Percentiles rank a stretch among this genome's conserved stretches.
These are phyloP conservation scores for Helminthosporium solani DNA, from an alignment of 2,329 filamentous ascomycete species.

Conservation along the genomic window DNA sequence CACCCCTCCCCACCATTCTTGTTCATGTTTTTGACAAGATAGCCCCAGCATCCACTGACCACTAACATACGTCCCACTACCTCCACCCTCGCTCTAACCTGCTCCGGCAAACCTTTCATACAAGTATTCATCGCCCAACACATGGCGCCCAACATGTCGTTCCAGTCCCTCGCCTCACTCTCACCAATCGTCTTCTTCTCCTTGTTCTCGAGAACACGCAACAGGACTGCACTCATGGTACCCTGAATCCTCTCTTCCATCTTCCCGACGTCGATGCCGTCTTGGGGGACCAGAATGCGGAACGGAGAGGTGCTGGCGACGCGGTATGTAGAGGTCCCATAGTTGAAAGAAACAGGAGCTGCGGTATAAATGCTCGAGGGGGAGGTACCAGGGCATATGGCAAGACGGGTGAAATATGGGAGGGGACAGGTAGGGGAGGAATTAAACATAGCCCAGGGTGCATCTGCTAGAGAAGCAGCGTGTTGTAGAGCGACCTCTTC, in stretches of 20 bases:
- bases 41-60: neutral
- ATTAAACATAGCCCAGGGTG: conserved; percentile 21
- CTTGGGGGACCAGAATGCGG: conserved; percentile 23
- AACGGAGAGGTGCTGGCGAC: conserved; percentile 17
- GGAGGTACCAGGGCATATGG: conserved; percentile 24
- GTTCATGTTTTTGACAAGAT: neutral
- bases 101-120: conserved; percentile 16
- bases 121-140: neutral
- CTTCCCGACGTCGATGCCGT: conserved; percentile 13
- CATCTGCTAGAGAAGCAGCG: conserved; percentile 29
- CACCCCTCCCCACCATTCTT: no score
- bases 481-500: conserved; percentile 24
- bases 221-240: conserved; percentile 34
- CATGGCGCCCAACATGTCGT: neutral
- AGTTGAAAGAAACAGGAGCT: conserved; percentile 24
- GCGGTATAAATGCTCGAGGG: conserved; percentile 16
- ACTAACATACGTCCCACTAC: neutral
- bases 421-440: conserved; percentile 5
- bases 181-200: conserved; percentile 19
- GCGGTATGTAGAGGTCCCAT: conserved; percentile 15
- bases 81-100: conserved; percentile 6
- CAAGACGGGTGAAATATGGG: conserved; percentile 27
- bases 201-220: conserved; percentile 24
- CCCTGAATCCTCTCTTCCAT: conserved; percentile 23
- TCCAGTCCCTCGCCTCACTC: conserved; percentile 9